Percentiles rank a stretch among this genome's conserved stretches.
These are phyloP conservation scores for Trichoderma hamatum DNA, from an alignment of 2,329 filamentous ascomycete genomes.

Conservation along the genomic window DNA sequence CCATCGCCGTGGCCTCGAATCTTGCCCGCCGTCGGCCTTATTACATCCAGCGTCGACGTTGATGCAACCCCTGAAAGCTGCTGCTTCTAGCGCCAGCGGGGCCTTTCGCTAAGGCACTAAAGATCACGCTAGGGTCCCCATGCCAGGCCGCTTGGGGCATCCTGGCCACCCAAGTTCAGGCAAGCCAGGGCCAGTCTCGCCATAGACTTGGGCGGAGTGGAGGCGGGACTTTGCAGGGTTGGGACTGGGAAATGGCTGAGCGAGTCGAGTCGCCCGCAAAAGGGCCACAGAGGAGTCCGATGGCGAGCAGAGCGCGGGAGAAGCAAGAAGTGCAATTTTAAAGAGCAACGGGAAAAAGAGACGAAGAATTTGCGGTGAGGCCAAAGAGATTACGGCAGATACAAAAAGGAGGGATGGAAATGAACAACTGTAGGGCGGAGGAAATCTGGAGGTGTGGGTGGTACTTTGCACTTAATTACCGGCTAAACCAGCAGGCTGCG, in stretches of 20 bases:
- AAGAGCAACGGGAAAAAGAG: neutral
- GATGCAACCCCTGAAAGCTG: slow-evolving; percentile 21
- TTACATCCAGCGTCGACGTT: neutral
- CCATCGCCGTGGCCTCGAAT: neutral
- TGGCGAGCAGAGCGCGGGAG: neutral
- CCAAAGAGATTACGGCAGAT: neutral
- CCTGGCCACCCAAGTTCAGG: slow-evolving; percentile 10
- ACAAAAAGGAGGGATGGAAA: neutral
- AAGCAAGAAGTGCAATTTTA: neutral
- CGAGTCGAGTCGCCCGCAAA: slow-evolving; percentile 9
- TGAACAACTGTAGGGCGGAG: neutral
- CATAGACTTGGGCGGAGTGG: slow-evolving; percentile 14
- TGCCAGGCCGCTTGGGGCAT: slow-evolving; percentile 11
- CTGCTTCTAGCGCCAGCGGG: slow-evolving; percentile 18
- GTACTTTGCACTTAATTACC: neutral
- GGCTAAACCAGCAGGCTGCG: neutral
- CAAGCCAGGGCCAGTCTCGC: slow-evolving; percentile 21
- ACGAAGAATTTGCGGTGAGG: neutral
- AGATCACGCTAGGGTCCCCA: slow-evolving; percentile 3
- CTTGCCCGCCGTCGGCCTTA: slow-evolving; percentile 1
- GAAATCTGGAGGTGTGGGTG: neutral
- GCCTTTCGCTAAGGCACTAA: slow-evolving; percentile 1
- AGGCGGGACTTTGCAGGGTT: slow-evolving; percentile 23
- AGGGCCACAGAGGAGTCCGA: neutral
- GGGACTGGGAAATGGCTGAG: neutral